phyloP scores from a whole-genome alignment of 306 rosid genomes.

The Quercus glauca region DNA sequence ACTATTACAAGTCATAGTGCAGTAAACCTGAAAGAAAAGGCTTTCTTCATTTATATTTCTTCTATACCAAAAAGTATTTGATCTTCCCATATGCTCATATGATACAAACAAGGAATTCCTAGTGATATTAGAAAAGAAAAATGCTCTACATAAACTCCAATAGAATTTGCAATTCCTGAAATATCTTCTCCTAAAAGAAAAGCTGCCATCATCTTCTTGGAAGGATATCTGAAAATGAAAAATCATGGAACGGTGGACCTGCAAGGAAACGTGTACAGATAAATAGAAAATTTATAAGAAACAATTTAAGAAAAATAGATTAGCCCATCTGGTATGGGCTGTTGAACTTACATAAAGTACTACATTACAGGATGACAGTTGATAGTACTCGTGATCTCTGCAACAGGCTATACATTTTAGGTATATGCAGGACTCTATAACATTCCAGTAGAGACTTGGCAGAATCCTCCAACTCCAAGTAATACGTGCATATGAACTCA shows the following conservation, averaged over 20 bases:
- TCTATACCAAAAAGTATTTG: background rate
- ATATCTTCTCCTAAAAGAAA: background rate
- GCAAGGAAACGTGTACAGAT: conserved; percentile 25
- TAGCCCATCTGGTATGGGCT: background rate
- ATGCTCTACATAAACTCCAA: background rate
- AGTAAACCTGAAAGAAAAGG: background rate
- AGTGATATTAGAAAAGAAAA: background rate
- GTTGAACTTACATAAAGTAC: too few relatives aligned
- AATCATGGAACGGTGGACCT: conserved; percentile 93
- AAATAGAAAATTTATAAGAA: background rate
- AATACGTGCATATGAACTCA: too few relatives aligned
- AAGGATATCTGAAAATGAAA: conserved; percentile 74
- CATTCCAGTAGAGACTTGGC: too few relatives aligned
- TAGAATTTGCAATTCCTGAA: background rate
- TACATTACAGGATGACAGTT: background rate
- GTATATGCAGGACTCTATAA: too few relatives aligned
- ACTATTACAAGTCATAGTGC: background rate
- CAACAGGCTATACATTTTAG: too few relatives aligned
- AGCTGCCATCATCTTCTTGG: conserved; percentile 44
- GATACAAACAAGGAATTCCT: background rate
- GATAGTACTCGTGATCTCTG: background rate
- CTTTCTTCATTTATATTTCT: background rate
- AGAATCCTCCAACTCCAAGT: too few relatives aligned
- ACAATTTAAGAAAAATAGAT: background rate
- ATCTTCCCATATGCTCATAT: background rate